A percentile compares a stretch with the other conserved stretches of the same genome.
These are phyloP conservation scores for Fusarium continuum DNA, from an alignment of 2,329 filamentous ascomycete species.

Conservation along the genomic window DNA sequence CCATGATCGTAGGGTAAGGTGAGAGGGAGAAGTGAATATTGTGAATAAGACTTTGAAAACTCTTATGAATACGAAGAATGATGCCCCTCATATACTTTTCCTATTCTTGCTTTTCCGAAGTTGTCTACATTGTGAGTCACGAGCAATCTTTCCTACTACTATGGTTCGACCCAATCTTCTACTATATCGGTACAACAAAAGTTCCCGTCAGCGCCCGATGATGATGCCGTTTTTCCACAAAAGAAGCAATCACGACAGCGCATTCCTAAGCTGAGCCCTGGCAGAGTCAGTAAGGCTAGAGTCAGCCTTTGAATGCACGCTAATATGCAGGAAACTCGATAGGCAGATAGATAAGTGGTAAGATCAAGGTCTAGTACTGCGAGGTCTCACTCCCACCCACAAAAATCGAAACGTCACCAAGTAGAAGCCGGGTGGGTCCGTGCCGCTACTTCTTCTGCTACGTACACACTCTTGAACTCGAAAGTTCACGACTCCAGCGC, in stretches of 20 bases:
- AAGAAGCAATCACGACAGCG: background rate
- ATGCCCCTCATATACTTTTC: background rate
- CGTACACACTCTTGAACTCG: slow-evolving; percentile 12
- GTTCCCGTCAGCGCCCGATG: slow-evolving; percentile 1
- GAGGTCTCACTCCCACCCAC: slow-evolving; percentile 3
- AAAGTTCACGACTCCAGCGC: slow-evolving; percentile 15
- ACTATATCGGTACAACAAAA: slow-evolving; percentile 2
- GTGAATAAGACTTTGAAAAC: background rate
- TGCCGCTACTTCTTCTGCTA: slow-evolving; percentile 12
- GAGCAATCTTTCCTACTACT: background rate
- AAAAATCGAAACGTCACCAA: slow-evolving; percentile 33
- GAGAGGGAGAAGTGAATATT: background rate
- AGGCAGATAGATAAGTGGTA: background rate
- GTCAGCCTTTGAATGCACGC: slow-evolving; percentile 11
- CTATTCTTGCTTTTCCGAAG: background rate
- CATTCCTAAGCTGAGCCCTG: background rate
- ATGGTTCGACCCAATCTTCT: background rate
- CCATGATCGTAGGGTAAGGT: slow-evolving; percentile 32
- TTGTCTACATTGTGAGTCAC: slow-evolving; percentile 13
- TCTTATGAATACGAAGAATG: background rate
- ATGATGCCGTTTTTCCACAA: background rate
- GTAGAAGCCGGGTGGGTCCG: slow-evolving; percentile 18
- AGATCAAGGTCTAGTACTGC: background rate
- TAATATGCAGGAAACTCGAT: background rate
- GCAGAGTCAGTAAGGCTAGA: background rate